Percentiles rank a stretch among this genome's conserved stretches.
These are phyloP conservation scores for Mycena sanguinolenta DNA, from an alignment of 768 basidiomycete genomes.

Conservation along the genomic window DNA sequence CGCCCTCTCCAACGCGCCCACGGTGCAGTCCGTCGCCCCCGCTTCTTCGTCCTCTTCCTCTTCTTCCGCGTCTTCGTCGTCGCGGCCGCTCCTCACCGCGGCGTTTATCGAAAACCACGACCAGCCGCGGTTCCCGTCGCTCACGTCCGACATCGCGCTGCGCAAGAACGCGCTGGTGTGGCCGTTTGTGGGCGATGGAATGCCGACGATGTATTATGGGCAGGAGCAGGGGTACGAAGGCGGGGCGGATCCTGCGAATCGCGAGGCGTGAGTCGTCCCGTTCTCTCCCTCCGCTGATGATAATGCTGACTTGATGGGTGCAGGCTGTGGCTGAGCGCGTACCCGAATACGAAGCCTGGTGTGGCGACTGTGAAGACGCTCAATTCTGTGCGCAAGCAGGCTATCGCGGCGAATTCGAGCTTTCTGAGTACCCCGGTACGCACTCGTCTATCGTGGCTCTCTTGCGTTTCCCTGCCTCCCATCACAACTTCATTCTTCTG, in stretches of 20 bases:
- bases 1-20: conserved; percentile 41
- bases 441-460: too few relatives aligned
- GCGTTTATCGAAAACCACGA: conserved; percentile 83
- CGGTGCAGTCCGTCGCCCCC: conserved; percentile 54
- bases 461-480: neutral
- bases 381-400: conserved; percentile 45
- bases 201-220: conserved; percentile 80
- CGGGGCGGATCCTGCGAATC: conserved; percentile 70
- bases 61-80: conserved; percentile 49
- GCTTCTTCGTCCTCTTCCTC: neutral
- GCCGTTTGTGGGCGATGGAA: conserved; percentile 76
- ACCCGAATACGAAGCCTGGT: conserved; percentile 62
- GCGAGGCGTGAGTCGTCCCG: conserved; percentile 62
- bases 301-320: conserved; percentile 1
- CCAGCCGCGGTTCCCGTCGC: conserved; percentile 69
- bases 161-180: conserved; percentile 72
- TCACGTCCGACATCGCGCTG: conserved; percentile 61
- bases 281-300: too few relatives aligned
- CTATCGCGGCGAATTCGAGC: neutral
- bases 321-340: conserved; percentile 74
- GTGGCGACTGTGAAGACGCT: conserved; percentile 60
- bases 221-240: conserved; percentile 79
- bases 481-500: neutral
- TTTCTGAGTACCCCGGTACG: neutral
- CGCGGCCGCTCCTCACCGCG: conserved; percentile 60